Conservation (phyloP, 768 basidiomycete genomes). For the Tylopilus plumbeoviolaceoides region DNA sequence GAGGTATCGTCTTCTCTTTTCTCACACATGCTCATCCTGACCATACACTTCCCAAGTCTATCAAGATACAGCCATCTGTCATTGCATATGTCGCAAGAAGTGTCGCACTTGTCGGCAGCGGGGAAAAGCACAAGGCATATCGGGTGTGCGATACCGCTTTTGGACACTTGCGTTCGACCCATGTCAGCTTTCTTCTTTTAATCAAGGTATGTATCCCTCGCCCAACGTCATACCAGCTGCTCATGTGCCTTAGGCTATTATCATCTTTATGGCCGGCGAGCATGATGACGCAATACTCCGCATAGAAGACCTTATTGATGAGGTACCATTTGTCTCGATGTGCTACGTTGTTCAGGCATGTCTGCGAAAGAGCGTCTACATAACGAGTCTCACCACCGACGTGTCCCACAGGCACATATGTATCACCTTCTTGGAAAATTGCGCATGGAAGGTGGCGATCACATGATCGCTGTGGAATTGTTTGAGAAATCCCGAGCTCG, state of each 20-base stretch:
- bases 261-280: conserved; percentile 1
- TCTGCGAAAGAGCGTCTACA: background rate
- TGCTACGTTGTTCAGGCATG: background rate
- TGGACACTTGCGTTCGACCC: background rate
- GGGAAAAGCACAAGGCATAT: background rate
- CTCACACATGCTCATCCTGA: background rate
- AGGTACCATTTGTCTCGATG: background rate
- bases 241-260: background rate
- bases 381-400: background rate
- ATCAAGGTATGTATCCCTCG: background rate
- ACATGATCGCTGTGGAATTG: background rate
- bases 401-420: background rate
- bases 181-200: background rate
- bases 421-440: background rate
- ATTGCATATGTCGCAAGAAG: background rate
- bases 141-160: background rate
- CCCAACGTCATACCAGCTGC: background rate
- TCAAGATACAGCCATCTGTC: background rate
- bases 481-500: background rate
- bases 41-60: background rate
- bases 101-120: background rate
- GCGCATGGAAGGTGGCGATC: background rate
- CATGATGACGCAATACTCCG: background rate
- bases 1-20: background rate
- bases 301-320: background rate